A percentile compares a stretch with the other conserved stretches of the same genome.
These are phyloP conservation scores for Lignosus rhinocerotis DNA, from an alignment of 1,284 basidiomycete species.

Conservation along the genomic window DNA sequence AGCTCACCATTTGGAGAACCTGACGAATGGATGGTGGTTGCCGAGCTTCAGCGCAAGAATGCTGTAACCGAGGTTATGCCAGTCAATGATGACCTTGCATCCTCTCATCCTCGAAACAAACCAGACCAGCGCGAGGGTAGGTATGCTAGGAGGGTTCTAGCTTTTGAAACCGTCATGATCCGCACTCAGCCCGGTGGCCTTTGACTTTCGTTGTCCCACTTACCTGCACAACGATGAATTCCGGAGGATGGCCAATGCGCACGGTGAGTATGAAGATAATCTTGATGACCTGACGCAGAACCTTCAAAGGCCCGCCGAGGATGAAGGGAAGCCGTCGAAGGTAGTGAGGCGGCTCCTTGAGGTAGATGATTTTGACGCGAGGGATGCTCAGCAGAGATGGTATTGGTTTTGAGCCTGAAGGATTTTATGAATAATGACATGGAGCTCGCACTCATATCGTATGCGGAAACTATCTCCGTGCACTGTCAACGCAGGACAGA, in stretches of 20 bases:
- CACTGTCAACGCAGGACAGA: no score
- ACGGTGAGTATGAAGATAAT: conserved; percentile 67
- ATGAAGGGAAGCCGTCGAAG: conserved; percentile 71
- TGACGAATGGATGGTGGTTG: conserved; percentile 66
- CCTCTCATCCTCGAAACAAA: conserved; percentile 67
- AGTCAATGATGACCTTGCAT: conserved; percentile 93
- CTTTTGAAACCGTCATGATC: conserved; percentile 12
- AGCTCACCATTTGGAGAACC: conserved; percentile 67
- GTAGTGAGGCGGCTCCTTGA: conserved; percentile 63
- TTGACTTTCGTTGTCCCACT: conserved; percentile 23
- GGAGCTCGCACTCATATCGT: neutral
- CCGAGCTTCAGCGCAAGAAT: conserved; percentile 88
- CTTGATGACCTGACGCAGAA: conserved; percentile 65
- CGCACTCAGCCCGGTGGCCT: neutral
- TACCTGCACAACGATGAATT: conserved; percentile 90
- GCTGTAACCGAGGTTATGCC: conserved; percentile 98
- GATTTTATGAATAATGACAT: neutral
- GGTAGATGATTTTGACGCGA: conserved; percentile 64
- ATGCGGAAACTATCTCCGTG: neutral
- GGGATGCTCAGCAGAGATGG: conserved; percentile 66
- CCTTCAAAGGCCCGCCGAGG: conserved; percentile 79
- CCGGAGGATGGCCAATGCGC: conserved; percentile 68
- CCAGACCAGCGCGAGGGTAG: conserved; percentile 87
- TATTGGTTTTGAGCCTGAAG: conserved; percentile 72
- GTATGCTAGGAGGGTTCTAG: conserved; percentile 96